Evolutionary conservation across 1,284 basidiomycete genomes (phyloP), one percentile per base, ranked within the genome.

Genomic region (Cutaneotrichosporon sp.): DNA sequence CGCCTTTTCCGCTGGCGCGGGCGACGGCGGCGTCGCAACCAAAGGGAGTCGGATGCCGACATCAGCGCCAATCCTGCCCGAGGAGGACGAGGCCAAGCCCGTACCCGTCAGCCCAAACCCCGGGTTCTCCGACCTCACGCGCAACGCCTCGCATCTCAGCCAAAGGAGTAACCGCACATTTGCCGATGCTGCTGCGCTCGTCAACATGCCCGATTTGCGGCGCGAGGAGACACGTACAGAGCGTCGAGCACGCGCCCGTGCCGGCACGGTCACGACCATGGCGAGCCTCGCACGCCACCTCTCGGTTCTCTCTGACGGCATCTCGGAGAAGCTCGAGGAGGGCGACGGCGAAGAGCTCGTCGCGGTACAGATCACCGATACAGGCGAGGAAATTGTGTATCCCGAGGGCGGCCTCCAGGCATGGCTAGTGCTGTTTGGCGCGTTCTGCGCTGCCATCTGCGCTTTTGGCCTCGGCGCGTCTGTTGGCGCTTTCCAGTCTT

Each of bases 401-500:
- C 63, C 64, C 10, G 64, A 66, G 35, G 64, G 64, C 15, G 64
- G 64, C 12, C 13, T 51, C 18, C 36, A 55, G 63, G 69, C 66
- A 14, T 66, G 66, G 61, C 48, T 61, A 10, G 55, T 57, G 2
- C 46, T 66, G 8, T 15, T 56, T 41, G 70, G 70, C 15, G 70
- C 63, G 1, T 61, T 65, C n/a, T 60, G 60, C 33, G 63, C 65
- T 1, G 59, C 67, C 18, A 62, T 72, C 47, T 68, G 64, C 33
- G 70, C 66, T 13, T 69, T 69, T 49, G 70, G 70, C 2, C 57
- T 72, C 30, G 65, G 61, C 0, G 65, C 59, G 2, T 56, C 58
- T 4, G 54, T 62, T 15, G 70, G 70, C 7, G 70, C 64, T 10
- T 70, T 67, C 56, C 68, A 72, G 55, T 63, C 59, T 4, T 42